Conservation (phyloP, 2,329 filamentous ascomycete species). For the Alternaria infectoria region DNA sequence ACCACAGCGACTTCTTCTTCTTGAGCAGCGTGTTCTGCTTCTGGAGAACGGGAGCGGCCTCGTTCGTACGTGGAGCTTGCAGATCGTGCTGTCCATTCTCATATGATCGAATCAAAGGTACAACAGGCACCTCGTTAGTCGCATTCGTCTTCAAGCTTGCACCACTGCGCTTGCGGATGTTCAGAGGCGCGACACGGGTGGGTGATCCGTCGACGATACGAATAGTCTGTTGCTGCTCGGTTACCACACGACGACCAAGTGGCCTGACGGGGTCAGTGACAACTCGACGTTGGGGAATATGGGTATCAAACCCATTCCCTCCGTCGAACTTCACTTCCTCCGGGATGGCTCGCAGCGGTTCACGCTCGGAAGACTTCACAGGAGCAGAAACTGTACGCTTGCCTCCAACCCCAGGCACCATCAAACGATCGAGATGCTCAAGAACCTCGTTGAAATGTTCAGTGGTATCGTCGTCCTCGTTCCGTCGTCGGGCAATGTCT, state of each 20-base stretch:
- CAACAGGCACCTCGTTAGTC: slow-evolving; percentile 15
- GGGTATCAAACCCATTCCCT: slow-evolving; percentile 39
- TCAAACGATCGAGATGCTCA: slow-evolving; percentile 64
- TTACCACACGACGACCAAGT: slow-evolving; percentile 32
- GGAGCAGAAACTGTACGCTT: slow-evolving; percentile 57
- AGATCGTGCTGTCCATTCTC: slow-evolving; percentile 29
- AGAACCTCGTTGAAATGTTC: slow-evolving; percentile 66
- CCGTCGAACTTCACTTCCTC: slow-evolving; percentile 55
- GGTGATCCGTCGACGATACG: slow-evolving; percentile 63
- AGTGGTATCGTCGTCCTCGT: slow-evolving; percentile 54
- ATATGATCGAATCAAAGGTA: slow-evolving; percentile 26
- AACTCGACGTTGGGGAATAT: slow-evolving; percentile 44
- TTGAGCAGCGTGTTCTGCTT: slow-evolving; percentile 38
- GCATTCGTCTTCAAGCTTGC: slow-evolving; percentile 35
- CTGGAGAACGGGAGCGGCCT: slow-evolving; percentile 14
- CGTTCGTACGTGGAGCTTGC: slow-evolving; percentile 22
- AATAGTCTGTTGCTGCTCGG: slow-evolving; percentile 56
- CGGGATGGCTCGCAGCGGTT: slow-evolving; percentile 57
- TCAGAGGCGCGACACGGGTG: slow-evolving; percentile 59
- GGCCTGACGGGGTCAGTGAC: slow-evolving; percentile 52
- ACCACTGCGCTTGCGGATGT: slow-evolving; percentile 59
- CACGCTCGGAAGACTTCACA: slow-evolving; percentile 38
- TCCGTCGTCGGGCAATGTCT: slow-evolving; percentile 61
- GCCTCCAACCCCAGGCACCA: slow-evolving; percentile 51
- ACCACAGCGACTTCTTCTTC: slow-evolving; percentile 58